Percentiles rank a stretch among this genome's conserved stretches.
Evolutionary conservation across 148 eudicot species (phyloP).

Genomic region (Chenopodium formosanum): DNA sequence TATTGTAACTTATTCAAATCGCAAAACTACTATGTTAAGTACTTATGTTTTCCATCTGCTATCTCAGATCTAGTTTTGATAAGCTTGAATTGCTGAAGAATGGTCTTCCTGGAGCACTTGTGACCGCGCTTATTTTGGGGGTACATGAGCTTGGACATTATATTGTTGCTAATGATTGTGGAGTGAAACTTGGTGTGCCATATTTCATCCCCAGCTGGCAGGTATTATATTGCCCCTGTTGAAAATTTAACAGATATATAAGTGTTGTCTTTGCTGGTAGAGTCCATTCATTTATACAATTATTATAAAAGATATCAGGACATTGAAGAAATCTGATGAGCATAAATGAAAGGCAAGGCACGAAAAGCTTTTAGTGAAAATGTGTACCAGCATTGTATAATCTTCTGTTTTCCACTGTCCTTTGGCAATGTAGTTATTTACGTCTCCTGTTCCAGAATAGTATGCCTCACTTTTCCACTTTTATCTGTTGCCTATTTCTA

Average conservation of each 20-base stretch:
- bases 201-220: slow-evolving; percentile 98
- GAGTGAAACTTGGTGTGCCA: slow-evolving; percentile 87
- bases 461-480: no score
- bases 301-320: neutral
- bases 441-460: no score
- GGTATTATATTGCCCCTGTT: slow-evolving; percentile 47
- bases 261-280: neutral
- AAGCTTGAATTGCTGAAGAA: slow-evolving; percentile 67
- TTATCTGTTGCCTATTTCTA: no score
- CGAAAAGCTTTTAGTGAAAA: neutral
- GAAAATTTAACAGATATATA: neutral
- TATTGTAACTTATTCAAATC: neutral
- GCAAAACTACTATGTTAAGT: neutral
- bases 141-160: slow-evolving; percentile 87
- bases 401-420: neutral
- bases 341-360: neutral
- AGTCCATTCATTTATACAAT: neutral
- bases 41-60: slow-evolving; percentile 17
- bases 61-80: slow-evolving; percentile 77
- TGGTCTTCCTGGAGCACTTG: slow-evolving; percentile 93
- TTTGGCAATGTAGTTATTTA: no score
- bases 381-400: neutral
- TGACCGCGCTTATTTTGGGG: slow-evolving; percentile 79
- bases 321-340: no score
- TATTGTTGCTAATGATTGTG: slow-evolving; percentile 62